Conservation (phyloP, 305 asterid genomes). For the Rubia peregrina region DNA sequence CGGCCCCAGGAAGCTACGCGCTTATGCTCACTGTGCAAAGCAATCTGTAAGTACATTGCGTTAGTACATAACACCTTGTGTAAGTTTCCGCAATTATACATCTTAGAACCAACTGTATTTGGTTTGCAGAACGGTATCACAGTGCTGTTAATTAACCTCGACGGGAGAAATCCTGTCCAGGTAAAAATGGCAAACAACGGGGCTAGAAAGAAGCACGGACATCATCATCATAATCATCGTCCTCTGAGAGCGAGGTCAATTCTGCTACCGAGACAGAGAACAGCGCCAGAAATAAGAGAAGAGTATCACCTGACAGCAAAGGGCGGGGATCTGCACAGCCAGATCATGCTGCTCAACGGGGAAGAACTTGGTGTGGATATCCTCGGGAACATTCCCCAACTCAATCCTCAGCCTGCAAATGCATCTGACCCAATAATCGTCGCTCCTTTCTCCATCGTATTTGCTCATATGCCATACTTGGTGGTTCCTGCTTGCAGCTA, state of each 20-base stretch:
- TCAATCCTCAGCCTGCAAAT: conserved; percentile 38
- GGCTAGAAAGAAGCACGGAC: conserved; percentile 24
- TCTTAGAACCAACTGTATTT: neutral
- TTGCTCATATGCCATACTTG: conserved; percentile 56
- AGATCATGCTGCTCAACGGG: conserved; percentile 58
- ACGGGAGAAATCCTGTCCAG: conserved; percentile 40
- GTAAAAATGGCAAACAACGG: conserved; percentile 29
- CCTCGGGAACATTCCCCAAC: conserved; percentile 45
- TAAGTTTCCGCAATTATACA: neutral
- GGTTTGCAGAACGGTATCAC: conserved; percentile 63
- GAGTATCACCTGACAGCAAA: conserved; percentile 78
- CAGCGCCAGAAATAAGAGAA: conserved; percentile 35
- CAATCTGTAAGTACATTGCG: conserved; percentile 48
- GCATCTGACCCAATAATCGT: conserved; percentile 47
- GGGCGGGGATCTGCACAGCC: conserved; percentile 69
- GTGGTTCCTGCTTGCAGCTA: conserved; percentile 48
- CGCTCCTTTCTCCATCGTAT: conserved; percentile 71
- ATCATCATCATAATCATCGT: conserved; percentile 30
- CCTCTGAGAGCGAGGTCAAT: conserved; percentile 16
- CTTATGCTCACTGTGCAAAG: conserved; percentile 79
- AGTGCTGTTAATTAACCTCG: conserved; percentile 64
- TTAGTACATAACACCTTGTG: neutral
- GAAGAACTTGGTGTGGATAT: conserved; percentile 36
- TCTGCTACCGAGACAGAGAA: conserved; percentile 21
- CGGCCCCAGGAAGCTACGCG: conserved; percentile 54